Evolutionary conservation across 1,284 basidiomycete genomes (phyloP).

Genomic region (Ustilago nuda): DNA sequence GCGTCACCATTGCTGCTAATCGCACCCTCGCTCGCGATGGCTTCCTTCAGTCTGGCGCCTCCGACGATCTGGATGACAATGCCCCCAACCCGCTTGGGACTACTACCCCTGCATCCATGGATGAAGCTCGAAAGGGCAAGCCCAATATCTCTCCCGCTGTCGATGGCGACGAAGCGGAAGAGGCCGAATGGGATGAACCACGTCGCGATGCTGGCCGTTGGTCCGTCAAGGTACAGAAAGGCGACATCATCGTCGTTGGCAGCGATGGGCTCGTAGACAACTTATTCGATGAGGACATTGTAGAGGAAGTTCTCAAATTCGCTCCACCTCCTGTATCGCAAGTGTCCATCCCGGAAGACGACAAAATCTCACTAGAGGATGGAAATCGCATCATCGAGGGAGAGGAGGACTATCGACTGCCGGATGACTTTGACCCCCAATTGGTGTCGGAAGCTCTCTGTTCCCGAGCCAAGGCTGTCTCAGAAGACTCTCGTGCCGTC

Average conservation of each 20-base stretch:
- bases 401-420: conserved; percentile 36
- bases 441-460: conserved; percentile 73
- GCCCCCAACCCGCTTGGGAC: conserved; percentile 51
- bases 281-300: conserved; percentile 91
- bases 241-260: conserved; percentile 89
- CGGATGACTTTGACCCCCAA: conserved; percentile 71
- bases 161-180: conserved; percentile 46
- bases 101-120: conserved; percentile 39
- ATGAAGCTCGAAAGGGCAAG: conserved; percentile 34
- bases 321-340: conserved; percentile 40
- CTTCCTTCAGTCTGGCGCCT: conserved; percentile 51
- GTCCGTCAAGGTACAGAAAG: conserved; percentile 81
- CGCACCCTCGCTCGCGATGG: conserved; percentile 54
- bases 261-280: conserved; percentile 93
- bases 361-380: conserved; percentile 21
- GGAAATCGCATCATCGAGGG: conserved; percentile 21
- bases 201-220: conserved; percentile 77
- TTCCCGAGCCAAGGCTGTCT: conserved; percentile 72
- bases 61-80: conserved; percentile 55
- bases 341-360: conserved; percentile 22
- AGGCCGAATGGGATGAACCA: conserved; percentile 64
- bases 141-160: background rate
- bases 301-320: conserved; percentile 85
- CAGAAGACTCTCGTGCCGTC: conserved; percentile 72
- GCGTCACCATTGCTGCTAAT: conserved; percentile 71